phyloP scores from a whole-genome alignment of 2,329 filamentous ascomycete genomes.

The Pseudogymnoascus sp. region DNA sequence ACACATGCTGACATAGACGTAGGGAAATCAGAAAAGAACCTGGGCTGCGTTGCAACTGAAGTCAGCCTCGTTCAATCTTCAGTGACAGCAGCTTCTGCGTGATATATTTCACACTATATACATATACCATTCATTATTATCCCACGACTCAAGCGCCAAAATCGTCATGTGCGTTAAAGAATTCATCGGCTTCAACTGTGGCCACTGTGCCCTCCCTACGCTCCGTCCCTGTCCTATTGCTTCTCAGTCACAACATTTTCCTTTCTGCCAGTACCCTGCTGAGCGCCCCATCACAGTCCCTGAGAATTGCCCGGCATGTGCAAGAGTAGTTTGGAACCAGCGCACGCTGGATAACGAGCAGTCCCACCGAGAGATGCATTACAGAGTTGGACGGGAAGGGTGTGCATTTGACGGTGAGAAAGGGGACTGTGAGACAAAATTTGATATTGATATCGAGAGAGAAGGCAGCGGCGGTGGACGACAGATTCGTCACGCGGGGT shows the following conservation, averaged over 20 bases:
- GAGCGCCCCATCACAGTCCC: constrained; percentile 21
- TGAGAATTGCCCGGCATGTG: constrained; percentile 25
- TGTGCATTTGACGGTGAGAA: neutral
- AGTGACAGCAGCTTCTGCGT: neutral
- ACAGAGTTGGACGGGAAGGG: neutral
- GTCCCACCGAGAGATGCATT: neutral
- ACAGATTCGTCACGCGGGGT: neutral
- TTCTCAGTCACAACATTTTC: constrained; percentile 20
- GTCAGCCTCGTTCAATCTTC: neutral
- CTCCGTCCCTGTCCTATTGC: constrained; percentile 36
- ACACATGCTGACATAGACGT: neutral
- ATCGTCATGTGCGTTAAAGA: constrained; percentile 42
- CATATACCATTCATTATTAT: neutral
- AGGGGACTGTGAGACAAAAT: neutral
- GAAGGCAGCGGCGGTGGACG: neutral
- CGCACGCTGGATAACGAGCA: constrained; percentile 10
- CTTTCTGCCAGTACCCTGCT: constrained; percentile 24
- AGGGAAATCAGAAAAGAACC: neutral
- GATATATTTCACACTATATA: neutral
- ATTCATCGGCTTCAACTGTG: constrained; percentile 41
- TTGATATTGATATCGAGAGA: constrained; percentile 2
- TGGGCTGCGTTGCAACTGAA: neutral
- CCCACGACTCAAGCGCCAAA: neutral
- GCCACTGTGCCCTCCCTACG: constrained; percentile 37
- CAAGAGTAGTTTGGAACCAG: constrained; percentile 26